These are phyloP conservation scores for Arachis stenosperma DNA, from an alignment of 306 rosid species.

Conservation along the genomic window DNA sequence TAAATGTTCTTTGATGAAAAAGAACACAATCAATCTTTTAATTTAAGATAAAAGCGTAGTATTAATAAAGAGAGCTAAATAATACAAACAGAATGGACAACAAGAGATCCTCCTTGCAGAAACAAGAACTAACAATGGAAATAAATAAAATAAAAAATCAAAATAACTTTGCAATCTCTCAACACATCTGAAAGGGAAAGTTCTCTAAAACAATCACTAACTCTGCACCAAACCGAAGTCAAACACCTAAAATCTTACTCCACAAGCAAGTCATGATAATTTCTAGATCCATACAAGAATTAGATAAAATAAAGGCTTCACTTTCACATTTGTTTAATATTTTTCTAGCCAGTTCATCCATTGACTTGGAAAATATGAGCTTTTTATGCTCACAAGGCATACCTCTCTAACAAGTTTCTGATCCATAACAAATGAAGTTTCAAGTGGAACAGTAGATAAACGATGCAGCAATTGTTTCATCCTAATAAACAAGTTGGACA, in stretches of 20 bases:
- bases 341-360: slow-evolving; percentile 28
- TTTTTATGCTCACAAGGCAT: slow-evolving; percentile 35
- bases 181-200: too few relatives aligned
- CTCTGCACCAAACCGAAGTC: too few relatives aligned
- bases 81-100: too few relatives aligned
- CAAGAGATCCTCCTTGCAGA: too few relatives aligned
- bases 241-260: too few relatives aligned
- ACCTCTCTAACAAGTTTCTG: slow-evolving; percentile 52
- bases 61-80: too few relatives aligned
- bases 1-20: slow-evolving; percentile 3
- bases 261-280: slow-evolving; percentile 22
- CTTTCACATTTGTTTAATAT: slow-evolving; percentile 1
- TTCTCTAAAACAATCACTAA: too few relatives aligned
- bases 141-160: too few relatives aligned
- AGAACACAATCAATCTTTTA: not conserved
- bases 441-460: slow-evolving; percentile 47
- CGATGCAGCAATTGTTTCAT: slow-evolving; percentile 42
- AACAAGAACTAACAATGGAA: too few relatives aligned
- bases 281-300: slow-evolving; percentile 22
- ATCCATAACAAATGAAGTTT: slow-evolving; percentile 50
- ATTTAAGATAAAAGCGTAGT: too few relatives aligned
- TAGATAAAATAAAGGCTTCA: slow-evolving; percentile 9
- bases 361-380: slow-evolving; percentile 30
- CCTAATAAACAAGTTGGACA: slow-evolving; percentile 50
- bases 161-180: too few relatives aligned